These are phyloP conservation scores for Elongisporangium senticosum DNA, from an alignment of 352 stramenopile species.

Conservation along the genomic window DNA sequence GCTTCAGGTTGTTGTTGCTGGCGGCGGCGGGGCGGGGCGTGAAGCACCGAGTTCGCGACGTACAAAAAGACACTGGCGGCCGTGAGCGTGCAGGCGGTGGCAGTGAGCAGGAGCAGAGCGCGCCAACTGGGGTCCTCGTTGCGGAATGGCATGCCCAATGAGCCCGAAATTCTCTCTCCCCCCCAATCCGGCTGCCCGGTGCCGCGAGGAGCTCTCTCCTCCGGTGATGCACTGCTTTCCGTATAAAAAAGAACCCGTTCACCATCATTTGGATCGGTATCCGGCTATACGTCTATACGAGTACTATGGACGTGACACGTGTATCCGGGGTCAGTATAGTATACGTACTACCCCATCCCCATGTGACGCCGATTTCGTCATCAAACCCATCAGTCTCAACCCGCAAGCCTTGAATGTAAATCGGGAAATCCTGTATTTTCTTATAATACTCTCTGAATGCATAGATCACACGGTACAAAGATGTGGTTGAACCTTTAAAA, in stretches of 20 bases:
- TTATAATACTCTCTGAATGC: not conserved
- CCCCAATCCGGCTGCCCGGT: not conserved
- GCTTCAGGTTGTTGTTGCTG: slow-evolving; percentile 1
- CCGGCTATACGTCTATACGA: not conserved
- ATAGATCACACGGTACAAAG: not conserved
- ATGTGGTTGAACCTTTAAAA: not conserved
- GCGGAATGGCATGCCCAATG: not conserved
- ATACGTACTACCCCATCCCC: not conserved
- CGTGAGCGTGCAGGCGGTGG: slow-evolving; percentile 55
- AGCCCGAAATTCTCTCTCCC: not conserved
- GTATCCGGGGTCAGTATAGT: not conserved
- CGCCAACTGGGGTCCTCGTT: slow-evolving; percentile 36
- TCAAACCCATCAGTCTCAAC: not conserved
- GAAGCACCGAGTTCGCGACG: slow-evolving; percentile 13
- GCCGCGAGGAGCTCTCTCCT: not conserved
- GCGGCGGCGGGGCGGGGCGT: slow-evolving; percentile 8
- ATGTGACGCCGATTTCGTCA: not conserved
- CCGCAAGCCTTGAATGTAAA: not conserved
- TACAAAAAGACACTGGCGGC: slow-evolving; percentile 43
- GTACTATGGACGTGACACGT: not conserved
- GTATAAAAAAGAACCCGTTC: not conserved
- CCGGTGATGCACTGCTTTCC: not conserved
- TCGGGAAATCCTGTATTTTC: not conserved
- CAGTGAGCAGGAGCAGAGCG: slow-evolving; percentile 43
- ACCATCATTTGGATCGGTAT: not conserved